These are phyloP conservation scores for Mortierella sp. DNA, from an alignment of 371 early-diverging fungal species.

Conservation along the genomic window DNA sequence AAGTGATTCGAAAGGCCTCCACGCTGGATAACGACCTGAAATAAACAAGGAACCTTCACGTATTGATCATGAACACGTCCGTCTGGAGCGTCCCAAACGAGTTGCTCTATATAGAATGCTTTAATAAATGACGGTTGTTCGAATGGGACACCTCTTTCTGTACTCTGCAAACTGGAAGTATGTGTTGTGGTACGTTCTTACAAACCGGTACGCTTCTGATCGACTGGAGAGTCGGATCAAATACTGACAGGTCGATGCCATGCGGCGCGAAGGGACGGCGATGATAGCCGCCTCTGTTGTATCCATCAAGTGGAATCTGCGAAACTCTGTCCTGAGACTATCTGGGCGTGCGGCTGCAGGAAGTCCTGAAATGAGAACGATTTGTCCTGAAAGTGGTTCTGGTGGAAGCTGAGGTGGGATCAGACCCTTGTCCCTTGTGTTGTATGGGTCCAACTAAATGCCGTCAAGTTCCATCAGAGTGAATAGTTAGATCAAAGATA, in stretches of 20 bases:
- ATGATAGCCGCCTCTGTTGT: constrained; percentile 50
- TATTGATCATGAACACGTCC: no score
- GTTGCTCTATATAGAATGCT: not conserved
- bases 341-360: constrained; percentile 41
- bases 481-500: not conserved
- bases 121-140: constrained; percentile 37
- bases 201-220: constrained; percentile 49
- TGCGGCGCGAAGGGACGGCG: constrained; percentile 30
- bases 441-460: constrained; percentile 51
- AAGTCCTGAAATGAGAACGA: constrained; percentile 46
- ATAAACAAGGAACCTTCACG: no score
- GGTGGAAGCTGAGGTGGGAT: constrained; percentile 35
- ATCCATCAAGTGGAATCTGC: constrained; percentile 47
- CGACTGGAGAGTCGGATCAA: constrained; percentile 48
- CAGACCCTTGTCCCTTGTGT: constrained; percentile 23
- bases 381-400: constrained; percentile 40
- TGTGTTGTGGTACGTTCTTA: constrained; percentile 52
- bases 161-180: constrained; percentile 31
- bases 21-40: no score
- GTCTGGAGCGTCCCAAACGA: not conserved
- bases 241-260: constrained; percentile 37
- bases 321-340: constrained; percentile 45
- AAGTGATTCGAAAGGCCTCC: no score
- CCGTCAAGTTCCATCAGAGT: no score
- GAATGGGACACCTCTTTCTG: constrained; percentile 39